Conservation (phyloP, 2,329 filamentous ascomycete species). For the Zasmidium cellare region DNA sequence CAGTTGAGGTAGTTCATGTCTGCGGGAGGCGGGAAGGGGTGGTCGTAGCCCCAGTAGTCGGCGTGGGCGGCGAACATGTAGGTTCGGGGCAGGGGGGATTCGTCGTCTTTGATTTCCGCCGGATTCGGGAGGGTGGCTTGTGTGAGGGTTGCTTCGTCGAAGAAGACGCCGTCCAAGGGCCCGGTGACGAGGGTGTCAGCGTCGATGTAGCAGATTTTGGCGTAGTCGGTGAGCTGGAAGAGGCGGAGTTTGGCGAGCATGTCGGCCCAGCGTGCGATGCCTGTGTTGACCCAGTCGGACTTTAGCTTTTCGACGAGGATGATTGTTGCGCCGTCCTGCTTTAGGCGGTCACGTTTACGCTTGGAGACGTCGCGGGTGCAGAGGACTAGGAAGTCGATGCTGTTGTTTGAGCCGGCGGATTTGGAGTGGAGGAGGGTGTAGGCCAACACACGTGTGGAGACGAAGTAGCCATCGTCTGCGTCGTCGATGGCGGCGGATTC, state of each 20-base stretch:
- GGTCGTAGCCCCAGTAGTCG: conserved; percentile 34
- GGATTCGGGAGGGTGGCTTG: conserved; percentile 29
- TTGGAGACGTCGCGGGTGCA: conserved; percentile 37
- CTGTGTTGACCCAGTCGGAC: conserved; percentile 33
- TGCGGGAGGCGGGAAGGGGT: conserved; percentile 32
- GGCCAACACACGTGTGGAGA: conserved; percentile 36
- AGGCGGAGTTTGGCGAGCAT: conserved; percentile 40
- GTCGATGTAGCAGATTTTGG: conserved; percentile 39
- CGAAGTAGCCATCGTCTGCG: conserved; percentile 38
- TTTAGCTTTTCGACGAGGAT: conserved; percentile 36
- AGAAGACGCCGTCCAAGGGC: conserved; percentile 33
- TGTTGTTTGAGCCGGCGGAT: conserved; percentile 35
- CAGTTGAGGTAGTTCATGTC: conserved; percentile 35
- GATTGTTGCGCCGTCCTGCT: conserved; percentile 38
- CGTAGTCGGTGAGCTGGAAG: conserved; percentile 35
- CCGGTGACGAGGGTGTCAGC: conserved; percentile 34
- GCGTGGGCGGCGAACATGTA: conserved; percentile 42
- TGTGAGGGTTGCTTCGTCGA: conserved; percentile 37
- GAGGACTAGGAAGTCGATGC: conserved; percentile 41
- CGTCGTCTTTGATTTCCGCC: conserved; percentile 31
- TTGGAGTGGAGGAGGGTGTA: conserved; percentile 41
- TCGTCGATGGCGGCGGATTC: conserved; percentile 27
- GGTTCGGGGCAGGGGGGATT: conserved; percentile 37
- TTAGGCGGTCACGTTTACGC: conserved; percentile 37
- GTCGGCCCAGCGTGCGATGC: conserved; percentile 33